phyloP scores from a whole-genome alignment of 352 stramenopile species.

The Phytophthora pinifolia region DNA sequence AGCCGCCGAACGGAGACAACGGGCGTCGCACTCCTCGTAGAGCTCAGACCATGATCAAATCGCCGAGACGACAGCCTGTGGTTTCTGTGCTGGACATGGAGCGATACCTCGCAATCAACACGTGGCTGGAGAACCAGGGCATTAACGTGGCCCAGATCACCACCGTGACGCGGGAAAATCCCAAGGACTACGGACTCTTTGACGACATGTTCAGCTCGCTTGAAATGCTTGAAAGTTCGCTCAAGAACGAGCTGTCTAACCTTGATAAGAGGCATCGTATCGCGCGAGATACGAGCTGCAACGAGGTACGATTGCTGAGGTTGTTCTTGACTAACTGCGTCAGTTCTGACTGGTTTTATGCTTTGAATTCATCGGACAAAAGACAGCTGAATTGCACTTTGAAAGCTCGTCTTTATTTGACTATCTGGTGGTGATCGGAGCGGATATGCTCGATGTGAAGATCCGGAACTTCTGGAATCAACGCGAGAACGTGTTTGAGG shows the following conservation, averaged over 20 bases:
- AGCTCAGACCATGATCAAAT: conserved; percentile 10
- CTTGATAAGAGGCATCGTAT: conserved; percentile 4
- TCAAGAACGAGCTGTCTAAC: conserved; percentile 39
- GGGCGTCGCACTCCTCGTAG: conserved; percentile 6
- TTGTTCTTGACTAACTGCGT: background rate
- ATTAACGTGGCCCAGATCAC: conserved; percentile 33
- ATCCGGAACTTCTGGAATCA: conserved; percentile 46
- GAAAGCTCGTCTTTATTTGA: conserved; percentile 32
- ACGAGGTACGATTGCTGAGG: conserved; percentile 13
- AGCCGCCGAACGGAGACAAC: conserved; percentile 15
- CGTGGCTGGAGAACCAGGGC: conserved; percentile 42
- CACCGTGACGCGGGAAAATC: conserved; percentile 2
- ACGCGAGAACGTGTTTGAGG: conserved; percentile 49
- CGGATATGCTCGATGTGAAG: conserved; percentile 45
- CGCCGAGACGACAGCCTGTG: conserved; percentile 10
- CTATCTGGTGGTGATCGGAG: conserved; percentile 51
- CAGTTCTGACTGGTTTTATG: background rate
- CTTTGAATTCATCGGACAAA: conserved; percentile 5
- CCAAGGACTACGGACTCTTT: conserved; percentile 29
- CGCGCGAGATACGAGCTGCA: background rate
- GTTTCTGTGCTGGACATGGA: conserved; percentile 45
- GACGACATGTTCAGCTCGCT: conserved; percentile 52
- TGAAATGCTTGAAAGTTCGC: conserved; percentile 36
- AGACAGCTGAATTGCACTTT: background rate
- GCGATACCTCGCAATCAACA: conserved; percentile 43